A percentile compares a stretch with the other conserved stretches of the same genome.
Evolutionary conservation across 768 basidiomycete species (phyloP).

Genomic region (Russula virescens): DNA sequence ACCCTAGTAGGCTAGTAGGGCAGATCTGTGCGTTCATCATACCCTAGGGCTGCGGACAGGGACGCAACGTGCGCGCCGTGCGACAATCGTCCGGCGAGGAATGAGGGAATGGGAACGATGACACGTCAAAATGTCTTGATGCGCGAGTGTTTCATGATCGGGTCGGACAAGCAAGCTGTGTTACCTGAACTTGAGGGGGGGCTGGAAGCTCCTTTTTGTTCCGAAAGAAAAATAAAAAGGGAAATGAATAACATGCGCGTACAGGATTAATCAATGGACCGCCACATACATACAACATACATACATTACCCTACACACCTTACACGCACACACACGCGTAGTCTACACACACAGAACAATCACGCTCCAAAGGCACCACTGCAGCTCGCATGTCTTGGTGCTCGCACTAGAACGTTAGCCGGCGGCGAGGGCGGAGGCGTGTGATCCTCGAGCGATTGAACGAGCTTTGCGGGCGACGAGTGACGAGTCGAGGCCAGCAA

Average conservation of each 20-base stretch:
- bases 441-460: slow-evolving; percentile 6
- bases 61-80: slow-evolving; percentile 18
- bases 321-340: slow-evolving; percentile 9
- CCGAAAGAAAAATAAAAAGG: not conserved
- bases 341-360: slow-evolving; percentile 10
- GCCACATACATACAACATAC: slow-evolving; percentile 16
- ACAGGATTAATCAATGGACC: slow-evolving; percentile 19
- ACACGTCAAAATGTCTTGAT: slow-evolving; percentile 16
- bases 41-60: slow-evolving; percentile 3
- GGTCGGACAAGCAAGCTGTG: slow-evolving; percentile 21
- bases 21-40: not conserved
- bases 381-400: slow-evolving; percentile 9
- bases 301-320: slow-evolving; percentile 13
- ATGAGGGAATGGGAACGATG: slow-evolving; percentile 7
- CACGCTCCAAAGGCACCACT: slow-evolving; percentile 20
- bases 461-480: slow-evolving; percentile 14
- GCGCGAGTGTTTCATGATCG: slow-evolving; percentile 18
- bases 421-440: slow-evolving; percentile 14
- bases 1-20: not conserved
- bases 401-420: slow-evolving; percentile 10
- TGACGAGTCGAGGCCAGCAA: slow-evolving; percentile 5
- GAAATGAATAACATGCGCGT: slow-evolving; percentile 23
- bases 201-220: slow-evolving; percentile 17
- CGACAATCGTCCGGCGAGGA: slow-evolving; percentile 17
- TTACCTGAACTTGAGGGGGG: not conserved